These are phyloP conservation scores for Tolypocladium paradoxum DNA, from an alignment of 2,329 filamentous ascomycete genomes.

Conservation along the genomic window DNA sequence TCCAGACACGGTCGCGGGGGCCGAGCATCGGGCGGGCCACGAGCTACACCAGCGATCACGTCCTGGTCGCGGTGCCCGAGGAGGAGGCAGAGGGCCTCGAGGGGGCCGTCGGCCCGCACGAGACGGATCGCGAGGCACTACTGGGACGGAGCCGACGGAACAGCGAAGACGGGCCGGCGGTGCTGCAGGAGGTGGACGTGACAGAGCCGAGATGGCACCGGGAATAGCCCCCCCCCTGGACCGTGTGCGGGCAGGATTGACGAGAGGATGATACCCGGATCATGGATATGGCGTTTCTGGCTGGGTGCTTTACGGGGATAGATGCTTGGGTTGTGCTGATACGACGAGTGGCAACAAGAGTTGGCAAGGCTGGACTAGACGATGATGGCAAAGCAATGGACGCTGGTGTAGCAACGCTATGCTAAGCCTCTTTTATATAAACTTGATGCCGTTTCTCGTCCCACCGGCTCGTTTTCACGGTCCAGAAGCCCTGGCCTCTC, in stretches of 20 bases:
- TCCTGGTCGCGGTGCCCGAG: constrained; percentile 27
- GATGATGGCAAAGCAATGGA: not conserved
- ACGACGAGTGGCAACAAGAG: not conserved
- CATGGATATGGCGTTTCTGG: not conserved
- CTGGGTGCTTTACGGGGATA: not conserved
- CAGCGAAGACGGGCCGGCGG: constrained; percentile 10
- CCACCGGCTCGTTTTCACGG: not conserved
- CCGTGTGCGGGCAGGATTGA: not conserved
- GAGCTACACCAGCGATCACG: constrained; percentile 27
- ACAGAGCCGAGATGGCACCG: constrained; percentile 16
- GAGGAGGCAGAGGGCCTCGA: constrained; percentile 18
- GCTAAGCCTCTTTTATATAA: not conserved
- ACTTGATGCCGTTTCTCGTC: no score
- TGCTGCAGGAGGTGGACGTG: constrained; percentile 15
- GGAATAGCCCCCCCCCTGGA: not conserved
- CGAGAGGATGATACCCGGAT: not conserved
- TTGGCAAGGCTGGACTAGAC: not conserved
- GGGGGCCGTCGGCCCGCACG: not conserved
- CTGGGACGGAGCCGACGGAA: constrained; percentile 10
- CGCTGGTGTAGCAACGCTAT: not conserved
- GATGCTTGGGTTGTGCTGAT: not conserved
- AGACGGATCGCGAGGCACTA: constrained; percentile 4
- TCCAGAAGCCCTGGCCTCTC: not conserved
- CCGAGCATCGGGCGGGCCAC: constrained; percentile 16
- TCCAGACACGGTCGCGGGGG: constrained; percentile 12